Evolutionary conservation across 2,329 filamentous ascomycete genomes (phyloP).

Genomic region (Rugonectria rugulosa): DNA sequence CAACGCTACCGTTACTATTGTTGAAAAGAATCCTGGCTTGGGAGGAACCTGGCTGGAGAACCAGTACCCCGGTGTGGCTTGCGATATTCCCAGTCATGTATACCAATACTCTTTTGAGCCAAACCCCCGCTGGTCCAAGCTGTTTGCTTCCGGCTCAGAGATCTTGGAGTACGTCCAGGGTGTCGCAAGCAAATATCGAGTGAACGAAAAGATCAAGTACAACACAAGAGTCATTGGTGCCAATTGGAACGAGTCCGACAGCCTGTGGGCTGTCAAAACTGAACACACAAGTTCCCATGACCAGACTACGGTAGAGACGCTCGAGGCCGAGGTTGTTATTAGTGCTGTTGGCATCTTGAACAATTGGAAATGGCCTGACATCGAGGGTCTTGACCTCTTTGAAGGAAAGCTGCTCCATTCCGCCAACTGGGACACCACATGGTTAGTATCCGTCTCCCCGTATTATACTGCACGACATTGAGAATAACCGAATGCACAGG

Average conservation of each 20-base stretch:
- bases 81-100: slow-evolving; percentile 71
- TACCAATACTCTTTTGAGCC: slow-evolving; percentile 71
- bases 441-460: neutral
- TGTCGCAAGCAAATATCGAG: slow-evolving; percentile 65
- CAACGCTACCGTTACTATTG: slow-evolving; percentile 1
- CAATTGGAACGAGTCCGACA: neutral
- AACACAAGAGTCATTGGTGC: neutral
- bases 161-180: slow-evolving; percentile 68
- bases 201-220: slow-evolving; percentile 62
- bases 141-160: slow-evolving; percentile 68
- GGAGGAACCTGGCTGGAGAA: slow-evolving; percentile 53
- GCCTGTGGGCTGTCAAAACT: neutral
- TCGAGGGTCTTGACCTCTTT: neutral
- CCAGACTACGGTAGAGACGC: neutral
- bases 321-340: neutral
- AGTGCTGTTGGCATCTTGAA: slow-evolving; percentile 1
- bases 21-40: slow-evolving; percentile 1
- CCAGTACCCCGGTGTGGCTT: slow-evolving; percentile 65
- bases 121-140: slow-evolving; percentile 69
- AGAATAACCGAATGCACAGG: neutral
- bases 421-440: neutral
- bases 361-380: slow-evolving; percentile 2
- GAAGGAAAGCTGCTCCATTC: neutral
- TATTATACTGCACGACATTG: neutral
- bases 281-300: neutral